A percentile compares a stretch with the other conserved stretches of the same genome.
Evolutionary conservation across 169 alveolate species (phyloP).

Genomic region (Cyclospora cayetanensis): DNA sequence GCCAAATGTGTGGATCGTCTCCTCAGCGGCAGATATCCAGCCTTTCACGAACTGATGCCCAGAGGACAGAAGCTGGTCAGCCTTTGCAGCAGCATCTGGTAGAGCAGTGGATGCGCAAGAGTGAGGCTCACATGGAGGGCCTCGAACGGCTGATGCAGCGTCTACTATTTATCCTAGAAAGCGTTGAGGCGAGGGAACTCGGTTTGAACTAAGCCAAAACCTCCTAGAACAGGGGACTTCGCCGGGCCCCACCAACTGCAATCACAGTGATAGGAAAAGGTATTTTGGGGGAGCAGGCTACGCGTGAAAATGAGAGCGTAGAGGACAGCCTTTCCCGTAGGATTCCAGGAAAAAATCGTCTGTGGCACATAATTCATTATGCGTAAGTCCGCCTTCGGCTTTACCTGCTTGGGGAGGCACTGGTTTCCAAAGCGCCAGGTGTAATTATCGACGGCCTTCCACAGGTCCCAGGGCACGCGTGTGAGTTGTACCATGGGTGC

Average conservation of each 20-base stretch:
- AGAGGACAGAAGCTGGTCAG: neutral
- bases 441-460: too few species aligned
- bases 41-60: neutral
- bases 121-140: neutral
- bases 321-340: neutral
- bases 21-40: neutral
- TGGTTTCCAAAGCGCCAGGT: too few species aligned
- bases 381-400: too few species aligned
- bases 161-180: neutral
- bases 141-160: slow-evolving; percentile 18
- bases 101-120: slow-evolving; percentile 9
- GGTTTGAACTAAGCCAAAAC: neutral
- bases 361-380: too few species aligned
- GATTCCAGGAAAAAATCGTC: too few species aligned
- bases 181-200: neutral
- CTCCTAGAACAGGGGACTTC: too few species aligned
- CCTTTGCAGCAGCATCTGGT: neutral
- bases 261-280: too few species aligned
- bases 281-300: too few species aligned
- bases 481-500: too few species aligned
- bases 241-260: too few species aligned
- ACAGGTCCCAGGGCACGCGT: too few species aligned
- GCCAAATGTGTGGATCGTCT: neutral
- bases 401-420: too few species aligned
- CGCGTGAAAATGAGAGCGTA: neutral